Conservation (phyloP, 352 stramenopile genomes). For the Globisporangium paddicum region DNA sequence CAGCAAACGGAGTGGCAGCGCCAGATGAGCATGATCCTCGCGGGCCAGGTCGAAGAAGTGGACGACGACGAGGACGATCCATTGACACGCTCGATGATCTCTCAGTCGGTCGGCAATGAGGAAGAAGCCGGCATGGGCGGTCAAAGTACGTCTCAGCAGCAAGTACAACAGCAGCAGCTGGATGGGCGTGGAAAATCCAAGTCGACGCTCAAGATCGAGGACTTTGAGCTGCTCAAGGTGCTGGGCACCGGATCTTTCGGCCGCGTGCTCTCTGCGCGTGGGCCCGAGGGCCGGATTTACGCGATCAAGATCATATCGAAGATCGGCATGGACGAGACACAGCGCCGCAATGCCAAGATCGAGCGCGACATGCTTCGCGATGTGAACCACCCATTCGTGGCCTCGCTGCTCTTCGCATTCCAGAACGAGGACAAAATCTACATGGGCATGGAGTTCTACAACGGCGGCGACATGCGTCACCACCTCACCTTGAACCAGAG, state of each 20-base stretch:
- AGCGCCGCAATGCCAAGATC: slow-evolving; percentile 78
- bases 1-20: slow-evolving; percentile 42
- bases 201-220: slow-evolving; percentile 77
- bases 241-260: slow-evolving; percentile 82
- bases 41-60: slow-evolving; percentile 69
- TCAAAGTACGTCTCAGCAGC: slow-evolving; percentile 8
- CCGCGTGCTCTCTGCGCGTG: slow-evolving; percentile 73
- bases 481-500: slow-evolving; percentile 72
- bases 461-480: slow-evolving; percentile 93
- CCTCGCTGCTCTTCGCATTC: slow-evolving; percentile 96
- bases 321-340: slow-evolving; percentile 84
- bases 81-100: slow-evolving; percentile 51
- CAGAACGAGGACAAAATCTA: slow-evolving; percentile 98
- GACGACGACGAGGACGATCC: slow-evolving; percentile 67
- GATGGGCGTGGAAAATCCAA: slow-evolving; percentile 60
- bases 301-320: slow-evolving; percentile 90
- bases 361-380: slow-evolving; percentile 95
- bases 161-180: slow-evolving; percentile 9
- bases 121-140: slow-evolving; percentile 28
- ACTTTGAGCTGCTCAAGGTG: slow-evolving; percentile 86
- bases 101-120: slow-evolving; percentile 55
- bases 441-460: slow-evolving; percentile 98
- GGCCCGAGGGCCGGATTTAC: slow-evolving; percentile 62
- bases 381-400: slow-evolving; percentile 96
- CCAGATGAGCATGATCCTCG: slow-evolving; percentile 63